Conservation (phyloP, 1,139 yeast species). For the Hansenula sp. region DNA sequence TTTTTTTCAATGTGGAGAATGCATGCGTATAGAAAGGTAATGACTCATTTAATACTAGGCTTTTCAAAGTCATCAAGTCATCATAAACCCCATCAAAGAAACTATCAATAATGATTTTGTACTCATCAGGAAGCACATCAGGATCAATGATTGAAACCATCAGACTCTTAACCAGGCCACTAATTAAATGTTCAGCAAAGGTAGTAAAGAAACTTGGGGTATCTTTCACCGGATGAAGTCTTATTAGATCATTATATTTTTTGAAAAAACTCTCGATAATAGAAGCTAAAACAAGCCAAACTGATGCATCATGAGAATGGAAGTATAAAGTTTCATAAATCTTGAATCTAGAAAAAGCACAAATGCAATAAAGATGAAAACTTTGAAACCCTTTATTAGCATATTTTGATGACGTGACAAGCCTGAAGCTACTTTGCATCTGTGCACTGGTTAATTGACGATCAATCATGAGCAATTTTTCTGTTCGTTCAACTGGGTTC, state of each 20-base stretch:
- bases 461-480: conserved; percentile 15
- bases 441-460: conserved; percentile 15
- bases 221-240: conserved; percentile 13
- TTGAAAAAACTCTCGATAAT: conserved; percentile 17
- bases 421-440: conserved; percentile 10
- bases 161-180: conserved; percentile 9
- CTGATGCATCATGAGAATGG: conserved; percentile 8
- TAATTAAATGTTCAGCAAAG: conserved; percentile 11
- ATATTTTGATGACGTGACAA: conserved; percentile 15
- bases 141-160: conserved; percentile 12
- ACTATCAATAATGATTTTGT: conserved; percentile 8
- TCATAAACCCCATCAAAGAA: conserved; percentile 9
- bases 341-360: conserved; percentile 11
- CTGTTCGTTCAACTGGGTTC: neutral
- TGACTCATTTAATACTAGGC: conserved; percentile 10
- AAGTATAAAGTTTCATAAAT: conserved; percentile 15
- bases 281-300: conserved; percentile 19
- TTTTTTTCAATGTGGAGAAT: conserved; percentile 7
- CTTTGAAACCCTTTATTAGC: conserved; percentile 14
- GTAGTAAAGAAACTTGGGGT: conserved; percentile 11
- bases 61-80: conserved; percentile 10
- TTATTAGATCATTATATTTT: conserved; percentile 13
- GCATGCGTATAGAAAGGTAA: conserved; percentile 16
- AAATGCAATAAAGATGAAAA: conserved; percentile 14
- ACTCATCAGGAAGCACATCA: conserved; percentile 10